Evolutionary conservation across 768 basidiomycete species (phyloP).

Genomic region (Pleurotus sapidus): DNA sequence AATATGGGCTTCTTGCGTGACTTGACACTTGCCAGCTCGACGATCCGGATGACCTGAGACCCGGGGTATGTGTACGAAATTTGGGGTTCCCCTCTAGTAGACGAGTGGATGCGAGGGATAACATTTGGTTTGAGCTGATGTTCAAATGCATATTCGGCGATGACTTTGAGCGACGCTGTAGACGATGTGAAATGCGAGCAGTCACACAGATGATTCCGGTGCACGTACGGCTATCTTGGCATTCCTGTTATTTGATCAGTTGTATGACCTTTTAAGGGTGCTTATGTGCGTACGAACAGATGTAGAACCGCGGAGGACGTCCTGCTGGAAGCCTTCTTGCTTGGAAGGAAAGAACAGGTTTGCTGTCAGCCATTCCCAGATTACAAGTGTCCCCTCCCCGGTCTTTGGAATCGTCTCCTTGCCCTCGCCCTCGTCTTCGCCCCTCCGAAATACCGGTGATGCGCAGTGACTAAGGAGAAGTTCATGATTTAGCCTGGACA

Average conservation of each 20-base stretch:
- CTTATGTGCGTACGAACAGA: constrained; percentile 41
- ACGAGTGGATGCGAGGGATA: constrained; percentile 29
- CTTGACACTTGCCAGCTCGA: constrained; percentile 44
- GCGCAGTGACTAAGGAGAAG: constrained; percentile 52
- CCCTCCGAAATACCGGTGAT: constrained; percentile 42
- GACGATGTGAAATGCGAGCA: background rate
- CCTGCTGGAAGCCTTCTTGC: constrained; percentile 18
- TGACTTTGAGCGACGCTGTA: constrained; percentile 64
- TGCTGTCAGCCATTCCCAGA: constrained; percentile 71
- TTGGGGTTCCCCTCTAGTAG: constrained; percentile 49
- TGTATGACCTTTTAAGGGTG: background rate
- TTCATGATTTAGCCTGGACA: constrained; percentile 53
- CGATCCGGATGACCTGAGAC: constrained; percentile 35
- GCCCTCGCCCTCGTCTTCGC: constrained; percentile 17
- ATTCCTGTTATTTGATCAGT: constrained; percentile 46
- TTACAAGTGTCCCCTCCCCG: constrained; percentile 49
- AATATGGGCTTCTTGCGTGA: constrained; percentile 41
- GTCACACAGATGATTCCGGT: background rate
- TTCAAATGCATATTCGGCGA: constrained; percentile 48
- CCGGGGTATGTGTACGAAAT: constrained; percentile 39
- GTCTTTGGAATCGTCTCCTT: constrained; percentile 19
- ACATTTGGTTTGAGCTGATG: constrained; percentile 26
- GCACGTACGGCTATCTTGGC: constrained; percentile 67
- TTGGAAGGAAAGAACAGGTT: constrained; percentile 60
- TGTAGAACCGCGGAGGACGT: constrained; percentile 52